These are phyloP conservation scores for Leccinum variicolor DNA, from an alignment of 768 basidiomycete genomes.

Conservation along the genomic window DNA sequence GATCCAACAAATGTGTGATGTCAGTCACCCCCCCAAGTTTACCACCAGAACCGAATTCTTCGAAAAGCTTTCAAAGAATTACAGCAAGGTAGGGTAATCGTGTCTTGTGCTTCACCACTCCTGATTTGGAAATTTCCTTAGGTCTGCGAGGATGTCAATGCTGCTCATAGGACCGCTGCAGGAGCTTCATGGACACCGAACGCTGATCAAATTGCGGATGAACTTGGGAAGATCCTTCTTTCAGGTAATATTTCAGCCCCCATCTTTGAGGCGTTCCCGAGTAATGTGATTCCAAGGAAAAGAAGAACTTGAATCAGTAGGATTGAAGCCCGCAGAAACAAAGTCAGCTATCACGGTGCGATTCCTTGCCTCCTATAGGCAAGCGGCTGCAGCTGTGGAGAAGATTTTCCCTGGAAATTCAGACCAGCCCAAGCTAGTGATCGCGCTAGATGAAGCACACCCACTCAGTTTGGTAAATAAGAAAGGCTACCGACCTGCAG, in stretches of 20 bases:
- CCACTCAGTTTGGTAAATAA: background rate
- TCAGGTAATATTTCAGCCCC: background rate
- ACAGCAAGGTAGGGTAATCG: slow-evolving; percentile 1
- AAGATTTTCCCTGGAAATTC: background rate
- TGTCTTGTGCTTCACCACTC: accelerated
- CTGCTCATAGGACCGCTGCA: background rate
- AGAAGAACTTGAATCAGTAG: background rate
- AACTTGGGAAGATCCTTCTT: background rate
- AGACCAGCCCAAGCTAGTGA: background rate
- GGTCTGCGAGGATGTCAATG: background rate
- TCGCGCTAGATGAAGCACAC: background rate
- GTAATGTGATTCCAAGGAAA: background rate
- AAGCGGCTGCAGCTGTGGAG: background rate
- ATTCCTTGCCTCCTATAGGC: background rate
- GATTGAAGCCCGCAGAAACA: background rate
- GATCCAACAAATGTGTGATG: slow-evolving; percentile 5
- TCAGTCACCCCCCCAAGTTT: background rate
- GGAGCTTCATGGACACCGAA: background rate
- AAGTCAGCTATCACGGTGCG: background rate
- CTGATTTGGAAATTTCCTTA: background rate
- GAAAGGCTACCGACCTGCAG: background rate
- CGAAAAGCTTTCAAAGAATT: background rate
- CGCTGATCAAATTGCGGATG: background rate
- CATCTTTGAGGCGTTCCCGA: background rate
- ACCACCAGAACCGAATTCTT: background rate